Conservation (phyloP, 768 basidiomycete species). For the Naganishia vaughanmartiniae region DNA sequence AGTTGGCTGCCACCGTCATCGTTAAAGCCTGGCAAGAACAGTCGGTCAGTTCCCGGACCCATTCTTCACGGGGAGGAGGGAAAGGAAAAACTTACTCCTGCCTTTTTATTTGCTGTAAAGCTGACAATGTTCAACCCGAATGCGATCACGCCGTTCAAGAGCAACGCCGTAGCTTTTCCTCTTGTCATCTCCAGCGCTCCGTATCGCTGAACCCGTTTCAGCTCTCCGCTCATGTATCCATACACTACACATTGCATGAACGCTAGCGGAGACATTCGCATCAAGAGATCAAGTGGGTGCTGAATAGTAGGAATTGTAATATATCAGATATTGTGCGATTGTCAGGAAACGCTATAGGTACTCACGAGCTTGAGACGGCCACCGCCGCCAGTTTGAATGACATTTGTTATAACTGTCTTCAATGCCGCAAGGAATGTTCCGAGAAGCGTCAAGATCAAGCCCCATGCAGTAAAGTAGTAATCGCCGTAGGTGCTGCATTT, state of each 20-base stretch:
- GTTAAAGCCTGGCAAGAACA: conserved; percentile 43
- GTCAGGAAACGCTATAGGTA: background rate
- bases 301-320: conserved; percentile 46
- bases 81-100: conserved; percentile 62
- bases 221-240: conserved; percentile 76
- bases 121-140: conserved; percentile 90
- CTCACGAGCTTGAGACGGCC: conserved; percentile 50
- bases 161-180: conserved; percentile 59
- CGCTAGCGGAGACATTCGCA: conserved; percentile 86
- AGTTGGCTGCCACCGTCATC: conserved; percentile 55
- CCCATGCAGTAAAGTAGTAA: conserved; percentile 82
- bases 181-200: conserved; percentile 56
- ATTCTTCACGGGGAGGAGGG: background rate
- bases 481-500: conserved; percentile 80
- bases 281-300: conserved; percentile 80
- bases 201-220: conserved; percentile 61
- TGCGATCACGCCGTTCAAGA: conserved; percentile 79
- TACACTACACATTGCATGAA: conserved; percentile 79
- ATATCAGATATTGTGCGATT: background rate
- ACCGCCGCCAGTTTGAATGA: conserved; percentile 57
- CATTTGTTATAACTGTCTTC: conserved; percentile 87
- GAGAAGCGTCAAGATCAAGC: conserved; percentile 79
- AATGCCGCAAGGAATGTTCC: conserved; percentile 89
- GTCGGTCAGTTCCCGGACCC: background rate
- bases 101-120: conserved; percentile 91